These are phyloP conservation scores for Typha latifolia DNA, from an alignment of 176 grass and related monocot genomes.

Conservation along the genomic window DNA sequence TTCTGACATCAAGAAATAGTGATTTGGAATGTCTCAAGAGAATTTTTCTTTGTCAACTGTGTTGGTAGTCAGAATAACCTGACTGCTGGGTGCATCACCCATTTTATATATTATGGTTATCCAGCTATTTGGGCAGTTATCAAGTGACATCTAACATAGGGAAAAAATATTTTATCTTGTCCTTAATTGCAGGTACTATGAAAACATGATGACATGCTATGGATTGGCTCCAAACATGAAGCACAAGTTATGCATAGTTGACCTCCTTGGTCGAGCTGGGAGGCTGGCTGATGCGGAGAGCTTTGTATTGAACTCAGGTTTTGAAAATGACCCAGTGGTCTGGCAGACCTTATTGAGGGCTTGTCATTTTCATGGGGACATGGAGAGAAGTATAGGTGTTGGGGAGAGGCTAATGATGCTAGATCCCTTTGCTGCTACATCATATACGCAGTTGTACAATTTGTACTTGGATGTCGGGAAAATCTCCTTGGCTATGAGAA, in stretches of 20 bases:
- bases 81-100: background rate
- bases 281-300: conserved; percentile 48
- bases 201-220: conserved; percentile 50
- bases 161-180: background rate
- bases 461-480: conserved; percentile 63
- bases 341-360: conserved; percentile 52
- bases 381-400: conserved; percentile 31
- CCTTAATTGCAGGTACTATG: conserved; percentile 43
- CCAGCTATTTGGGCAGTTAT: background rate
- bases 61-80: no score
- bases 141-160: no score
- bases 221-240: conserved; percentile 29
- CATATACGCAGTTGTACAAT: conserved; percentile 64
- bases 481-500: conserved; percentile 73
- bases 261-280: conserved; percentile 45
- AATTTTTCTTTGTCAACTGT: no score
- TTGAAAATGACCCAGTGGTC: conserved; percentile 33
- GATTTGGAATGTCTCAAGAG: background rate
- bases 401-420: conserved; percentile 50
- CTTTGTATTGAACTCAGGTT: conserved; percentile 47
- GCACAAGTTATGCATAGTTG: conserved; percentile 52
- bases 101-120: background rate
- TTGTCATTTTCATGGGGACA: conserved; percentile 52
- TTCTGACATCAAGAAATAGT: background rate
- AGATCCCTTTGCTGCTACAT: conserved; percentile 44